Evolutionary conservation across 2,329 filamentous ascomycete genomes (phyloP), one percentile per base, ranked within the genome.

Genomic region (Ophiostoma australiae): DNA sequence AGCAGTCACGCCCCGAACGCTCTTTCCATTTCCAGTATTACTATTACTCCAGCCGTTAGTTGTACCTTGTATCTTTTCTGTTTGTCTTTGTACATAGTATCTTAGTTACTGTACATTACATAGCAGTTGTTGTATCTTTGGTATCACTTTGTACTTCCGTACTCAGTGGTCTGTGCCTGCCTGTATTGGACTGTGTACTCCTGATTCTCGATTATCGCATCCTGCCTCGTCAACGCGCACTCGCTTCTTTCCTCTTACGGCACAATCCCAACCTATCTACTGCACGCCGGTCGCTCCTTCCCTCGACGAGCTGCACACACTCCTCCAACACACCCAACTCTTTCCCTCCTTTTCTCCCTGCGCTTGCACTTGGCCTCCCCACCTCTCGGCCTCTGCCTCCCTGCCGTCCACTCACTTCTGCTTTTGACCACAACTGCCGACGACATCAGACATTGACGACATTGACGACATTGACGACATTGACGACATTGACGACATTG

Each of bases 171-270:
- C 17, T 48, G 44, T 48, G 44, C 44, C 44, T 48, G 17, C 44
- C 44, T 48, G 44, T n/a, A 48, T 20, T 48, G 20, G 44, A 41
- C 10, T 41, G 37, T 39, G 39, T 48, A 48, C 17, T 71, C 55
- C 23, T 52, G 20, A 15, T 41, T n/a, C 52, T 44, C 20, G 31
- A 20, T 69, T 67, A 20, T 52, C 39, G 23, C 67, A 65, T 68
- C 70, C 70, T 11, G 33, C n/a, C 35, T 69, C 70, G 67, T 69
- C 67, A 23, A 58, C 55, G 31, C 27, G 37, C 52, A 55, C 55
- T 67, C 63, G 33, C 39, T 35, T 58, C 33, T 70, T n/a, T 66
- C 31, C 58, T 27, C 66, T 67, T 61, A 41, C 67, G 41, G 61
- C 61, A 35, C 61, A n/a, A 5, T n/a, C 31, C 5, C 58, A 6